Evolutionary conservation across 2,329 filamentous ascomycete genomes (phyloP).

Genomic region (Penicillium hordei): DNA sequence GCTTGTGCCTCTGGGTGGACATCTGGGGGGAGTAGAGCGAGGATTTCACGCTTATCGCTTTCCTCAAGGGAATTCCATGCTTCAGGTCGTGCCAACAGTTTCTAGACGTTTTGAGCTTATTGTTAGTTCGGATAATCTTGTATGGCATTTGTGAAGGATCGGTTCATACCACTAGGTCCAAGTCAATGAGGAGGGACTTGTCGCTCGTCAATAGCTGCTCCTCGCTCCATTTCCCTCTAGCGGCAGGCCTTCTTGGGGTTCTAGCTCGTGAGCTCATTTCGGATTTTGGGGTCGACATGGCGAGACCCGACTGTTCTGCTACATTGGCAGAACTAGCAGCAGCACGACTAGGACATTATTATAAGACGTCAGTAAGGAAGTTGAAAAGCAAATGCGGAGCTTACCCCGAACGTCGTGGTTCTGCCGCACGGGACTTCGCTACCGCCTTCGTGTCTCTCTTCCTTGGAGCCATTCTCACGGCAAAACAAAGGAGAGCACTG

Average conservation of each 20-base stretch:
- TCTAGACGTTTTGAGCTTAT: conserved; percentile 25
- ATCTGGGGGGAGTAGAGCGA: conserved; percentile 43
- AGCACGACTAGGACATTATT: conserved; percentile 26
- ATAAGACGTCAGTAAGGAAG: background rate
- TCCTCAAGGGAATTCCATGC: conserved; percentile 46
- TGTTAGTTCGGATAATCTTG: background rate
- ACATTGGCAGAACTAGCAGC: conserved; percentile 27
- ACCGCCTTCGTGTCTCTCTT: conserved; percentile 33
- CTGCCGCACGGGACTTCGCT: conserved; percentile 25
- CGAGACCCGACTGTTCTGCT: conserved; percentile 22
- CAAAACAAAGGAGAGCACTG: conserved; percentile 23
- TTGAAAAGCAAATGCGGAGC: conserved; percentile 8
- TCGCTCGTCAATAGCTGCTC: conserved; percentile 41
- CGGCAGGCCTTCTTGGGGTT: conserved; percentile 32
- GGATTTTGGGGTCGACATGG: conserved; percentile 29
- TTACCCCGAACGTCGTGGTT: conserved; percentile 25
- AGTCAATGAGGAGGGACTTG: conserved; percentile 37
- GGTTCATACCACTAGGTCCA: conserved; percentile 41
- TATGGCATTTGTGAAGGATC: background rate
- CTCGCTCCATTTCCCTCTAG: conserved; percentile 42
- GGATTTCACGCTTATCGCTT: conserved; percentile 43
- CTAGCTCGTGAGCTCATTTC: conserved; percentile 28
- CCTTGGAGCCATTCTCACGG: conserved; percentile 34
- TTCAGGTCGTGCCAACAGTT: conserved; percentile 40
- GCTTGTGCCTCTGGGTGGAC: conserved; percentile 38